Conservation (phyloP, 768 basidiomycete genomes). For the Rossbeevera mucosa region DNA sequence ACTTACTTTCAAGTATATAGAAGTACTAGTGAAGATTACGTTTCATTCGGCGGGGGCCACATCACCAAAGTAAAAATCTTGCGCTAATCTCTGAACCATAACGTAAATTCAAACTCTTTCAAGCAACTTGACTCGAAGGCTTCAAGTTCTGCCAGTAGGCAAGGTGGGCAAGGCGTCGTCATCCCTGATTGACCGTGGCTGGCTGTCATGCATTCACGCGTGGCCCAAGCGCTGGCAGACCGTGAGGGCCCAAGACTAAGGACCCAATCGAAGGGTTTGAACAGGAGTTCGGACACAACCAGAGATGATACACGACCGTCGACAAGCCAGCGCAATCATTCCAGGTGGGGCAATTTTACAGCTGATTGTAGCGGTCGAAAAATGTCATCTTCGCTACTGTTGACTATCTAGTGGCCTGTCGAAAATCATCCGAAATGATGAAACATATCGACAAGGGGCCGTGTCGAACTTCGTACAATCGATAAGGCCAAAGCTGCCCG, state of each 20-base stretch:
- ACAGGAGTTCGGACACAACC: neutral
- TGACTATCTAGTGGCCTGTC: neutral
- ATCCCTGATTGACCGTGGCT: neutral
- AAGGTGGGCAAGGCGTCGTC: neutral
- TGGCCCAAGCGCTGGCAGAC: neutral
- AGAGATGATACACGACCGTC: neutral
- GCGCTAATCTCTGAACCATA: too few relatives aligned
- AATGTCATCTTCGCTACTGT: too few relatives aligned
- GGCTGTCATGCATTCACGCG: neutral
- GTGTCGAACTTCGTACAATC: too few relatives aligned
- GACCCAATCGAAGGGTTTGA: neutral
- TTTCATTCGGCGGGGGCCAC: too few relatives aligned
- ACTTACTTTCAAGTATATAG: too few relatives aligned
- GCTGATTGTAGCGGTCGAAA: neutral
- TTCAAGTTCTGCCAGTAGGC: too few relatives aligned
- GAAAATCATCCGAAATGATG: neutral
- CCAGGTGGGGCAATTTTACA: neutral
- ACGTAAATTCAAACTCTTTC: too few relatives aligned
- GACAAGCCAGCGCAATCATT: neutral
- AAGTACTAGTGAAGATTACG: too few relatives aligned
- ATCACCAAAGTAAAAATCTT: too few relatives aligned
- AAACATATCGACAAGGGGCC: neutral
- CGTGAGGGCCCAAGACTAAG: neutral
- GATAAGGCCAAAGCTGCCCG: too few relatives aligned
- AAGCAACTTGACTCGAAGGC: too few relatives aligned